These are phyloP conservation scores for Vigna nakashimae DNA, from an alignment of 306 rosid genomes.

Conservation along the genomic window DNA sequence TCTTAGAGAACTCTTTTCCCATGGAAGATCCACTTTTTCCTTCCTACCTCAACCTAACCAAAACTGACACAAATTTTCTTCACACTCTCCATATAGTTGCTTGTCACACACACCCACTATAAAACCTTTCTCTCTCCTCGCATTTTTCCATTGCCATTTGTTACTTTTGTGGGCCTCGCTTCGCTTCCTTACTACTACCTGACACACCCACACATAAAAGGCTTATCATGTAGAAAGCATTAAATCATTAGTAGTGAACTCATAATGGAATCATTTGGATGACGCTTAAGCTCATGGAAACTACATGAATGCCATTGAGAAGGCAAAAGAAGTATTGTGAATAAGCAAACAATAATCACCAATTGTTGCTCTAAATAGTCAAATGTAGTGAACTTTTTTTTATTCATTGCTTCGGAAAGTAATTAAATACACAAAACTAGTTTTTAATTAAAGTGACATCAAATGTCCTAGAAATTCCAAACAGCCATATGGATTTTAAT, in stretches of 20 bases:
- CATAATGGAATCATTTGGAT: background rate
- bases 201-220: no score
- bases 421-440: background rate
- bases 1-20: no score
- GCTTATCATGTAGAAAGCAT: background rate
- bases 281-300: conserved; percentile 10
- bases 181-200: no score
- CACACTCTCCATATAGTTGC: no score
- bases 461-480: background rate
- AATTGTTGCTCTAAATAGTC: background rate
- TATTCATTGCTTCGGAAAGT: no score
- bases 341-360: background rate
- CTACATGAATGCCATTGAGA: conserved; percentile 4
- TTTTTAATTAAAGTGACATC: conserved; percentile 10
- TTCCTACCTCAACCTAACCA: no score
- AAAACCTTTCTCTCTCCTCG: no score
- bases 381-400: background rate
- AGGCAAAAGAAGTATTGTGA: background rate
- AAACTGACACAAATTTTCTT: no score
- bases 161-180: no score
- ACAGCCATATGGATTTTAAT: background rate
- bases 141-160: no score
- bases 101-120: no score
- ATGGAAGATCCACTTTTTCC: no score
- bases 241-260: conserved; percentile 4